Evolutionary conservation across 179 eudicot species (phyloP).

Genomic region (Patellifolia procumbens): DNA sequence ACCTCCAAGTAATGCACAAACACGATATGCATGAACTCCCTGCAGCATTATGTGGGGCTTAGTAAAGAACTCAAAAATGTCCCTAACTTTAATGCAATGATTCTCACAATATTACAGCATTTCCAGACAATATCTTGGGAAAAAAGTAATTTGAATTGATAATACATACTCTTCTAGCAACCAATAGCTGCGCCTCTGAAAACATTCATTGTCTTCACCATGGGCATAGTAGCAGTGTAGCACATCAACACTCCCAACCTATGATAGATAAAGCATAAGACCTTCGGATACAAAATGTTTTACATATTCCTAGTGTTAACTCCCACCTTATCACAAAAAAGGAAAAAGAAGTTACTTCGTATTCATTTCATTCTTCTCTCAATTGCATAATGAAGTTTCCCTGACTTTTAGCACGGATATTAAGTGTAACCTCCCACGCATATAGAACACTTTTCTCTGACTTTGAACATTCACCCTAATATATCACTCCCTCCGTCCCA

Average conservation of each 20-base stretch:
- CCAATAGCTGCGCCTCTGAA: conserved; percentile 84
- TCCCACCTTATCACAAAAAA: not conserved
- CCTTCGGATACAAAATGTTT: not conserved
- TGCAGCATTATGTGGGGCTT: conserved; percentile 29
- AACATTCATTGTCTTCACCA: conserved; percentile 67
- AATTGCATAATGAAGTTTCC: not conserved
- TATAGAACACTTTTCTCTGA: not conserved
- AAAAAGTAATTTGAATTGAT: conserved; percentile 13
- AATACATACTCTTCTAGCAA: conserved; percentile 70
- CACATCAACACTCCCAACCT: conserved; percentile 79
- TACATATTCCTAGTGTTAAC: not conserved
- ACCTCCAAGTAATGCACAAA: conserved; percentile 60
- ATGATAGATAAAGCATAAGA: conserved; percentile 26
- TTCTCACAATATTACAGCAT: not conserved
- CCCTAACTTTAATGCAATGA: conserved; percentile 11
- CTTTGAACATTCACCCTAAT: not conserved
- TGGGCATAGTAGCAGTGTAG: conserved; percentile 80
- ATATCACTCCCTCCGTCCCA: too few relatives aligned
- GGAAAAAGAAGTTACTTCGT: too few relatives aligned
- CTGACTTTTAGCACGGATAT: not conserved
- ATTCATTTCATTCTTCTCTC: not conserved
- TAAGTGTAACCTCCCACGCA: not conserved
- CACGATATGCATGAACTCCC: conserved; percentile 55
- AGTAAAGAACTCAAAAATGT: conserved; percentile 11
- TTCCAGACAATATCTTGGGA: not conserved